These are phyloP conservation scores for Camellia japonica DNA, from an alignment of 148 eudicot genomes.

Conservation along the genomic window DNA sequence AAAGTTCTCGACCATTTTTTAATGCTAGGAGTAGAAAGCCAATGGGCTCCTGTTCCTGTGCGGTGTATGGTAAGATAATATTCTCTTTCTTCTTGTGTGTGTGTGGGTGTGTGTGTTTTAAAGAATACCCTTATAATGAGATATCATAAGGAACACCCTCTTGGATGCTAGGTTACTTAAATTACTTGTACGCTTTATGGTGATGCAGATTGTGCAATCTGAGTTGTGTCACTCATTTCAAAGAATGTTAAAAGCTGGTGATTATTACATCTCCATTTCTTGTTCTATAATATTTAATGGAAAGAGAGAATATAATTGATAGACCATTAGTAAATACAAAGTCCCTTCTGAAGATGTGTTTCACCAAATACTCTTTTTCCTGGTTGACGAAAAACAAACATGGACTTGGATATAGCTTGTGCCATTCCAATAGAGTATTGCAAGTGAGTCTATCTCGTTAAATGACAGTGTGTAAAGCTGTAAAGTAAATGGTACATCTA, in stretches of 20 bases:
- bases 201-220: neutral
- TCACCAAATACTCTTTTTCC: neutral
- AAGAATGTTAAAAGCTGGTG: neutral
- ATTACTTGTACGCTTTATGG: neutral
- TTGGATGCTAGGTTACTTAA: too few relatives aligned
- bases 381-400: neutral
- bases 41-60: conserved; percentile 92
- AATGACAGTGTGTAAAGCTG: too few relatives aligned
- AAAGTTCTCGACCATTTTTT: conserved; percentile 72
- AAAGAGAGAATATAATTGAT: neutral
- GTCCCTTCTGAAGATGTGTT: neutral
- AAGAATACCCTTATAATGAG: too few relatives aligned
- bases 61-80: conserved; percentile 71
- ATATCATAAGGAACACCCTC: too few relatives aligned
- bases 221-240: neutral
- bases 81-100: too few relatives aligned
- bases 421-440: neutral
- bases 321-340: neutral
- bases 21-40: conserved; percentile 93
- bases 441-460: neutral
- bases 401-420: neutral
- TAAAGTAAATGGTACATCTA: neutral
- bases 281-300: neutral
- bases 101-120: too few relatives aligned
- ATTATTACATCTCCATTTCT: neutral